Percentiles rank a stretch among this genome's conserved stretches.
Evolutionary conservation across 371 early-diverging fungal species (phyloP).

Genomic region (Rhizopus delemar): DNA sequence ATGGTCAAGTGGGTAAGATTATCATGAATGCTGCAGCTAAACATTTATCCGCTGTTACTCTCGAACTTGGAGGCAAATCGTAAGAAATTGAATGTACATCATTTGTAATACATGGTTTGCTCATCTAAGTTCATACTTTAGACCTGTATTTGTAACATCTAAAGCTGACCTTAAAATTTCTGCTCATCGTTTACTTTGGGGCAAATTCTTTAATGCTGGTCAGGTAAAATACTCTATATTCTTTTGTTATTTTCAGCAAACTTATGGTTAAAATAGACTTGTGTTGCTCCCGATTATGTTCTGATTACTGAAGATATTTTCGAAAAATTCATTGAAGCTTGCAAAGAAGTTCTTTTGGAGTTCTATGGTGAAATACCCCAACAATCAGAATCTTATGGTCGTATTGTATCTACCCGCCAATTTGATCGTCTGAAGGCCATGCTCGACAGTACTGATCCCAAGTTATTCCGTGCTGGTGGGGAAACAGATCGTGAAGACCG

Average conservation of each 20-base stretch:
- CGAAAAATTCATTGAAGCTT: conserved; percentile 52
- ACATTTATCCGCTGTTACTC: conserved; percentile 75
- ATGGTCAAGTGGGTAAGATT: conserved; percentile 75
- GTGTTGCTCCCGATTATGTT: conserved; percentile 88
- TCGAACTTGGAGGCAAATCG: conserved; percentile 89
- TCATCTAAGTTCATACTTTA: conserved; percentile 5
- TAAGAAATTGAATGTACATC: conserved; percentile 9
- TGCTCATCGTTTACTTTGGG: conserved; percentile 79
- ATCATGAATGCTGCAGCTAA: conserved; percentile 81
- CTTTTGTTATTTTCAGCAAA: too few relatives aligned
- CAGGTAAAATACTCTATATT: conserved; percentile 55
- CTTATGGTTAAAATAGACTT: conserved; percentile 51
- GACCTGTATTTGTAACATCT: conserved; percentile 74
- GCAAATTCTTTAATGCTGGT: conserved; percentile 80
- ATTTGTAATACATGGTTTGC: neutral
- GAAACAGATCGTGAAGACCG: conserved; percentile 55
- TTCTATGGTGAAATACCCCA: conserved; percentile 57
- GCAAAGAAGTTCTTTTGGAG: conserved; percentile 47
- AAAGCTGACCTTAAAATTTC: conserved; percentile 65
- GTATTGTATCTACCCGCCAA: conserved; percentile 72
- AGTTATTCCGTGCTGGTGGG: conserved; percentile 57
- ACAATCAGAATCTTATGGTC: conserved; percentile 57
- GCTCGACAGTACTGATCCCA: conserved; percentile 51
- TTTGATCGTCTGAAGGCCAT: conserved; percentile 66
- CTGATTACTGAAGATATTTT: conserved; percentile 58